phyloP scores from a whole-genome alignment of 78 protist species.

The Protostelium mycophagum region DNA sequence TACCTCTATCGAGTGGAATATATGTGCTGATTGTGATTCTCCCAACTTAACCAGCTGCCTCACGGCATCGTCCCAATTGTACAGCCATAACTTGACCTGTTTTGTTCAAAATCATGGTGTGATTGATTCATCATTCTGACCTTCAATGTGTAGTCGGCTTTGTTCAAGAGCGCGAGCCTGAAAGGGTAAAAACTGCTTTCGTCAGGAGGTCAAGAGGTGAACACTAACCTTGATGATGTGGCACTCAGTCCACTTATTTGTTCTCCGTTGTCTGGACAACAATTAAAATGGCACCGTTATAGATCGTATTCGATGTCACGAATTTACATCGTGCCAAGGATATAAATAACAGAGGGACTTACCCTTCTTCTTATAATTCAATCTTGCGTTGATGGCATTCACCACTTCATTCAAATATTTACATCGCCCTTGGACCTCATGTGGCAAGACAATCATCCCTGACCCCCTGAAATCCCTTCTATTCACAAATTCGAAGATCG shows the following conservation, averaged over 20 bases:
- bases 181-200: background rate
- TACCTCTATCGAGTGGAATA: no score
- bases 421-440: no score
- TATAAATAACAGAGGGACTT: no score
- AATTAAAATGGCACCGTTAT: no score
- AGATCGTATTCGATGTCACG: no score
- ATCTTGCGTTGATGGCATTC: background rate
- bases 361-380: background rate
- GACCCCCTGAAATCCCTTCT: no score
- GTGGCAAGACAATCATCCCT: no score
- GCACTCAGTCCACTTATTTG: background rate
- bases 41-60: background rate
- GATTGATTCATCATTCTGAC: no score
- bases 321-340: no score
- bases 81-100: background rate
- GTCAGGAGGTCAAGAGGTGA: background rate
- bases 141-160: background rate
- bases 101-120: no score
- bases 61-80: background rate
- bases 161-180: background rate
- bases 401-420: background rate
- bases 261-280: background rate
- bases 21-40: no score
- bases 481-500: no score
- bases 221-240: background rate